Base-by-base conservation (phyloP, 148 eudicot genomes). In the Dysphania ambrosioides region DNA sequence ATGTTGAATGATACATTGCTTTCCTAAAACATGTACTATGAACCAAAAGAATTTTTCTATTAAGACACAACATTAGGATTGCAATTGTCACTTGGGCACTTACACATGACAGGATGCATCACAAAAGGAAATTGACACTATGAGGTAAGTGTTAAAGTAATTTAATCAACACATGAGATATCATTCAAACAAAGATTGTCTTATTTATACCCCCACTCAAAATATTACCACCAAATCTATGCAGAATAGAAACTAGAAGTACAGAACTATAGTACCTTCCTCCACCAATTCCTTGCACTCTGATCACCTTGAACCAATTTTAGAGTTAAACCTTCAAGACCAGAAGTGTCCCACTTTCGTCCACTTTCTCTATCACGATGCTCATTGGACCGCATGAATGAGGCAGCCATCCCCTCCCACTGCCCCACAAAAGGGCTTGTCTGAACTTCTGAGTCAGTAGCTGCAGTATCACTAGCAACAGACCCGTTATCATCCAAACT, bases 281-380 rank as follows among this genome's bases (percentile, higher is more conserved):
- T 84, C 99, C 99, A 85, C 99, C 99, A 95, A 77, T 92, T 95
- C 74, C 94, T 84, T 42, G 90, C 97, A 85, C 64, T 82, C 56
- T 83, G 84, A 73, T 95, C 99, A 66, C 88, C 87, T 86, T 92
- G 86, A 32, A 95, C 96, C 77, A 95, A 80, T 86, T 92, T 89
- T 53, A 95, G 72, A 77, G 92, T 81, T 73, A 86, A 63, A 72
- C 97, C 96, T 82, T 87, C 86, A 77, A 95, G 96, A 67, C 91
- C 94, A 66, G 94, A 92, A 73, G 96, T 86, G 35, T 92, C 87
- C 92, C 91, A 87, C 44, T 73, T 84, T 68, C 85, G 78, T 44
- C 79, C 83, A 66, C 72, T 65, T 84, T 92, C 92, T 68, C 83
- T 84, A 79, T 79, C 73, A 6, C 71, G 75, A 57, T 92, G 90